Percentiles rank a stretch among this genome's conserved stretches.
phyloP scores from a whole-genome alignment of 805 yeast genomes.

The Cyberlindnera sargentensis region DNA sequence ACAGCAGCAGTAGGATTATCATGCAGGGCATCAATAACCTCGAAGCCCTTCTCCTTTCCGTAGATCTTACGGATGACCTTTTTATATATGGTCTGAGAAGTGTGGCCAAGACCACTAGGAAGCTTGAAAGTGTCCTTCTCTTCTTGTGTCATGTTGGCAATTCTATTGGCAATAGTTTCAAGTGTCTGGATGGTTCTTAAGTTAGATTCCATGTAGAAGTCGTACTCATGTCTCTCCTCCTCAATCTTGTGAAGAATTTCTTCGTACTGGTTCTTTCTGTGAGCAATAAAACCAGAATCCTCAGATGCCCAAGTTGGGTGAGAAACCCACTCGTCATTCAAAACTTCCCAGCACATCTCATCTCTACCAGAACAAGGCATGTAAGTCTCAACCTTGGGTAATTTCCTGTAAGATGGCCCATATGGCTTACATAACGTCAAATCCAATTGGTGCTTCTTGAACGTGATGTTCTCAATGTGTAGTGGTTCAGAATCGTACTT shows the following conservation, averaged over 20 bases:
- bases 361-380: conserved; percentile 99
- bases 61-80: conserved; percentile 89
- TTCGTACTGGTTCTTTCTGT: conserved; percentile 95
- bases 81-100: conserved; percentile 84
- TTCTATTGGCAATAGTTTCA: conserved; percentile 90
- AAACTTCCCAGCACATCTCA: conserved; percentile 98
- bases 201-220: conserved; percentile 91
- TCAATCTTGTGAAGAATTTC: conserved; percentile 92
- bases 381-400: conserved; percentile 89
- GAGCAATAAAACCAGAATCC: conserved; percentile 98
- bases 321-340: conserved; percentile 98
- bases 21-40: conserved; percentile 91
- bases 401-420: conserved; percentile 89
- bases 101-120: conserved; percentile 91
- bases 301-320: conserved; percentile 99
- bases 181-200: conserved; percentile 90
- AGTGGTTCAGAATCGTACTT: conserved; percentile 82
- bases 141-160: conserved; percentile 87
- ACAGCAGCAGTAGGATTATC: conserved; percentile 94
- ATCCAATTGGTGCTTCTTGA: conserved; percentile 88
- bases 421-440: conserved; percentile 85
- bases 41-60: conserved; percentile 91
- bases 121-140: conserved; percentile 81
- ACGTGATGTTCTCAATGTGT: conserved; percentile 77
- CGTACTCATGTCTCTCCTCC: conserved; percentile 97